Conservation (phyloP, 345 rosid genomes). For the Lepidium didymum region DNA sequence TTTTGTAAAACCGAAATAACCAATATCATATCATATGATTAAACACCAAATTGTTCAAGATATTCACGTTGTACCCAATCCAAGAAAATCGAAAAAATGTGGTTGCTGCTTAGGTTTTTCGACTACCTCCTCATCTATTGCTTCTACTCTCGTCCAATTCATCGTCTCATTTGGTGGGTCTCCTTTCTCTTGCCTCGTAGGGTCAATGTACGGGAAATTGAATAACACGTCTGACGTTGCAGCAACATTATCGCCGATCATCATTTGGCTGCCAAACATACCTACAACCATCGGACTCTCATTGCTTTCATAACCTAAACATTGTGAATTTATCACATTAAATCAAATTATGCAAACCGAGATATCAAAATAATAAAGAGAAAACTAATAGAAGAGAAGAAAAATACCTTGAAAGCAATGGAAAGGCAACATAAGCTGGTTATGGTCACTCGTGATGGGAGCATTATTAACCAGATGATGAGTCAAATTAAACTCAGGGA, state of each 20-base stretch:
- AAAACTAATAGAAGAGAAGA: background rate
- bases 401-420: constrained; percentile 28
- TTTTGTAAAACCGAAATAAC: background rate
- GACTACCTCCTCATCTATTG: constrained; percentile 6
- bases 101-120: constrained; percentile 17
- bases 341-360: background rate
- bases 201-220: background rate
- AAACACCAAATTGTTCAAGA: background rate
- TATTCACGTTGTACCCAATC: constrained; percentile 20
- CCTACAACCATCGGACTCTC: constrained; percentile 5
- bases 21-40: background rate
- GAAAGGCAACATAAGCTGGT: constrained; percentile 23
- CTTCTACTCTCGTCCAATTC: constrained; percentile 4
- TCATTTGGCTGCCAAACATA: constrained; percentile 24
- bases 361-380: background rate
- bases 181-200: constrained; percentile 1
- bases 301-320: constrained; percentile 20
- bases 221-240: constrained; percentile 6
- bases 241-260: constrained; percentile 11
- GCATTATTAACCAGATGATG: constrained; percentile 4
- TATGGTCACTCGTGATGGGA: constrained; percentile 1
- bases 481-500: constrained; percentile 15
- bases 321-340: background rate
- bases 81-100: constrained; percentile 32
- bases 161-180: background rate